Conservation (phyloP, 2,329 filamentous ascomycete species). For the Zopfia rhizophila region DNA sequence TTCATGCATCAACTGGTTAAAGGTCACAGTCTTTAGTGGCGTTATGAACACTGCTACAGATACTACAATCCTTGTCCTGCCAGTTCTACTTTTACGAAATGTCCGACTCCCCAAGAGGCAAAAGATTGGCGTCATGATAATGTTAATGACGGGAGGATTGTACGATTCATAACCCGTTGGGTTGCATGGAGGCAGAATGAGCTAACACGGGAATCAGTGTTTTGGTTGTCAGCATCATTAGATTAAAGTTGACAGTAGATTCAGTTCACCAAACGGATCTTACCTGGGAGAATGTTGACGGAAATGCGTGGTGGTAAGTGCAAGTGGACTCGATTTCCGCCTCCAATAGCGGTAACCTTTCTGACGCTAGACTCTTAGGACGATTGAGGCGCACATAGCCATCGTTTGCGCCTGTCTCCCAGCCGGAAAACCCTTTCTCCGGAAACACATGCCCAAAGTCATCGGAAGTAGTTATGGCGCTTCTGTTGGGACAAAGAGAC, state of each 20-base stretch:
- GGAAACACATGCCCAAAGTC: slow-evolving; percentile 6
- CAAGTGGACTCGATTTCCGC: too few species aligned
- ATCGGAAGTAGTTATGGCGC: slow-evolving; percentile 8
- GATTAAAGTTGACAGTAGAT: slow-evolving; percentile 9
- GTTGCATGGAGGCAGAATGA: slow-evolving; percentile 1
- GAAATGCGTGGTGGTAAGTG: slow-evolving; percentile 3
- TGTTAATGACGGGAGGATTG: slow-evolving; percentile 11
- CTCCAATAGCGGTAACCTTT: too few species aligned
- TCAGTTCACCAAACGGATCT: slow-evolving; percentile 1
- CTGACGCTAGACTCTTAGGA: too few species aligned
- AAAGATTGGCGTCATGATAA: slow-evolving; percentile 8
- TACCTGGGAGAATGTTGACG: neutral
- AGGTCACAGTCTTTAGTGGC: slow-evolving; percentile 7
- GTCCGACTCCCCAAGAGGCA: slow-evolving; percentile 7
- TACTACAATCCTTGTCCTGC: slow-evolving; percentile 8
- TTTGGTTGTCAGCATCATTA: too few species aligned
- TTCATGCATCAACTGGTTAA: slow-evolving; percentile 11
- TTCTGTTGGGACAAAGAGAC: slow-evolving; percentile 3
- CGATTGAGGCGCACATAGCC: too few species aligned
- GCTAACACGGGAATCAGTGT: slow-evolving; percentile 7
- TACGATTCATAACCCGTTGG: slow-evolving; percentile 5
- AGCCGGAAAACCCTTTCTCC: too few species aligned
- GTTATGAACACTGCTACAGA: slow-evolving; percentile 10
- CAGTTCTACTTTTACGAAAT: slow-evolving; percentile 10
- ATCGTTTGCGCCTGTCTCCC: too few species aligned